phyloP scores from a whole-genome alignment of 1,284 basidiomycete genomes.

The Apiotrichum montevideense region DNA sequence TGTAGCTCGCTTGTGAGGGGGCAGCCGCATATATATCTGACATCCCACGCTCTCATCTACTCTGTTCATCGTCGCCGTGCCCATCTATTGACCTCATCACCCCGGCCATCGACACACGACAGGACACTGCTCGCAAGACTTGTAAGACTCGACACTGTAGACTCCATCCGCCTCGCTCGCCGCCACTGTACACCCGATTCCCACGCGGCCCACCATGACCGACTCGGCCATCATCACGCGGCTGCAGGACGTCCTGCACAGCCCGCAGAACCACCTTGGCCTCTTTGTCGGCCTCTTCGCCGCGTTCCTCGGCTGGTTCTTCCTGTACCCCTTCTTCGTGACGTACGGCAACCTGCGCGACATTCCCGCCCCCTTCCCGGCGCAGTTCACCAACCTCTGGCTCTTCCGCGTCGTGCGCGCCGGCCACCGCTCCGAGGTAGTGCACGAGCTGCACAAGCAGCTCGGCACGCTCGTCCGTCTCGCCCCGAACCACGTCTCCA shows the following conservation, averaged over 20 bases:
- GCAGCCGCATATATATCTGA: no score
- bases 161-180: no score
- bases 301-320: slow-evolving; percentile 5
- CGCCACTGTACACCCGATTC: no score
- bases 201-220: background rate
- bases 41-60: no score
- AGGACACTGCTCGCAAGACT: no score
- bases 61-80: no score
- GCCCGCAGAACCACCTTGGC: background rate
- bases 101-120: no score
- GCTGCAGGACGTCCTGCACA: background rate
- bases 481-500: slow-evolving; percentile 77
- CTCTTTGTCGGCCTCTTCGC: slow-evolving; percentile 1
- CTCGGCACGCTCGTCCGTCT: slow-evolving; percentile 76
- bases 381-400: slow-evolving; percentile 72
- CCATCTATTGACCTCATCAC: no score
- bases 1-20: no score
- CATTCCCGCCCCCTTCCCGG: slow-evolving; percentile 65
- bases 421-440: slow-evolving; percentile 67
- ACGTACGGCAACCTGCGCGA: slow-evolving; percentile 10
- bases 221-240: background rate
- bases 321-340: slow-evolving; percentile 17
- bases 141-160: no score
- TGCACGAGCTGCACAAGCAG: slow-evolving; percentile 69
- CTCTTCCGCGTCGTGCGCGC: slow-evolving; percentile 59